phyloP scores from a whole-genome alignment of 1,284 basidiomycete genomes.

The Paramarasmius palmivorus region DNA sequence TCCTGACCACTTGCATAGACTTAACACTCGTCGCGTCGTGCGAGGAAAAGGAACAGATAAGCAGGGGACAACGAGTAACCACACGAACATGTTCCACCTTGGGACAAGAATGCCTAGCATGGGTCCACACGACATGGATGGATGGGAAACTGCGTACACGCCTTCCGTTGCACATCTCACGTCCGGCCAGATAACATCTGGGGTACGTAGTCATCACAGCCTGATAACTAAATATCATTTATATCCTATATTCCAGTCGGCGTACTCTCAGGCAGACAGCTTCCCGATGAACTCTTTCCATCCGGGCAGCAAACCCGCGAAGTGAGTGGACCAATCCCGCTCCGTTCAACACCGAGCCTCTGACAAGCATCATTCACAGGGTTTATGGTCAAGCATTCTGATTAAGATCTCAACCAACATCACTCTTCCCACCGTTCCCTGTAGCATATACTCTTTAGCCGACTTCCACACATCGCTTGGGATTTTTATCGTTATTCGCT shows the following conservation, averaged over 20 bases:
- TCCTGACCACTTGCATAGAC: constrained; percentile 28
- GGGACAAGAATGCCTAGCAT: constrained; percentile 38
- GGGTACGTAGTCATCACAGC: neutral
- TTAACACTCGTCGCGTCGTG: constrained; percentile 51
- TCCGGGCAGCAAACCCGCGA: neutral
- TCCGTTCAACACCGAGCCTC: no score
- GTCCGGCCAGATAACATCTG: neutral
- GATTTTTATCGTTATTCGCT: no score
- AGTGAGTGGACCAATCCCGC: no score
- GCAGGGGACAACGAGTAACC: constrained; percentile 32
- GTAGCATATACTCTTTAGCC: no score
- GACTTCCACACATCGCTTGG: no score
- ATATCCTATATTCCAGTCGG: neutral
- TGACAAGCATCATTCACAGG: no score
- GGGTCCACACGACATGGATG: constrained; percentile 8
- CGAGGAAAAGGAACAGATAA: constrained; percentile 46
- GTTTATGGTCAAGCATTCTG: no score
- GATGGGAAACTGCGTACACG: constrained; percentile 14
- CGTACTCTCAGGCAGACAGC: neutral
- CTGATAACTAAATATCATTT: neutral
- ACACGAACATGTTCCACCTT: constrained; percentile 49
- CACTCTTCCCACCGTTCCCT: no score
- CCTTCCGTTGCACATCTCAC: constrained; percentile 19
- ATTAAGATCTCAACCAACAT: no score
- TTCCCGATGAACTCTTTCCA: constrained; percentile 2